These are phyloP conservation scores for Oemleria cerasiformis DNA, from an alignment of 306 rosid genomes.

Conservation along the genomic window DNA sequence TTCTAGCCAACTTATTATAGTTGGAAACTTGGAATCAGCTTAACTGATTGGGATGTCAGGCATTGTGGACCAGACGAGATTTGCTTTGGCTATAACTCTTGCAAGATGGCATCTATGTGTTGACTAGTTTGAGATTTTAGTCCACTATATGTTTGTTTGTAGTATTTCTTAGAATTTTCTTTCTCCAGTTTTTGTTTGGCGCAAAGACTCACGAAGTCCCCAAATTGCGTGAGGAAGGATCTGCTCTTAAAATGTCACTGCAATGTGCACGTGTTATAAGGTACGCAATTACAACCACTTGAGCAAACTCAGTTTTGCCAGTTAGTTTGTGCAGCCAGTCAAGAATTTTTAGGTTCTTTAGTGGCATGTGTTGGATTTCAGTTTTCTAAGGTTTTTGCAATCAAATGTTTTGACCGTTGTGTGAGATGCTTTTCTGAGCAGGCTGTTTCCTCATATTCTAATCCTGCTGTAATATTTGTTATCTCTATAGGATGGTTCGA, in stretches of 20 bases:
- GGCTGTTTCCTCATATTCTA: constrained; percentile 2
- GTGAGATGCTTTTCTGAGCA: background rate
- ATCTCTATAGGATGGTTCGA: constrained; percentile 56
- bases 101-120: background rate
- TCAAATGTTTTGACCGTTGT: background rate
- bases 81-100: background rate
- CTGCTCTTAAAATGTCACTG: constrained; percentile 38
- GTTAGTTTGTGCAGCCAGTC: background rate
- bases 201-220: constrained; percentile 62
- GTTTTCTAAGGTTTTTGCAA: too few relatives aligned
- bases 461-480: constrained; percentile 15
- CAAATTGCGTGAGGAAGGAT: constrained; percentile 45
- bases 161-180: constrained; percentile 17
- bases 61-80: background rate
- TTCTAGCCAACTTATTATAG: background rate
- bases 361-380: background rate
- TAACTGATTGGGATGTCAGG: background rate
- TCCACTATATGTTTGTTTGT: background rate
- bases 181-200: constrained; percentile 68
- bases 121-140: background rate
- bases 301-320: background rate
- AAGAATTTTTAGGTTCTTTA: background rate
- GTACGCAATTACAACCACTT: constrained; percentile 23
- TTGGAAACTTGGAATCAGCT: background rate
- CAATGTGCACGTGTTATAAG: constrained; percentile 63